Evolutionary conservation across 441 rosid species (phyloP).

Genomic region (Corymbia citriodora): DNA sequence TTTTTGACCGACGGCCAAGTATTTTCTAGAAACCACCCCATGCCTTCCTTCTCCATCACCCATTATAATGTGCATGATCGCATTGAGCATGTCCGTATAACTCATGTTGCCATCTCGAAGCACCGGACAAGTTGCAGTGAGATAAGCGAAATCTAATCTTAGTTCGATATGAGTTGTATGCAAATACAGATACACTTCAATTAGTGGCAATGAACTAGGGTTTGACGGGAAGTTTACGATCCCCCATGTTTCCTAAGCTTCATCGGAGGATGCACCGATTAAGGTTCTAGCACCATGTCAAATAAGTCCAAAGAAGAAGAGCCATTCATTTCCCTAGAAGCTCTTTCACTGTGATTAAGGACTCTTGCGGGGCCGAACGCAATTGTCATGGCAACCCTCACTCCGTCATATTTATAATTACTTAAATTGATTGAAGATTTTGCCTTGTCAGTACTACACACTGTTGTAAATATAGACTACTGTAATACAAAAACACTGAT

Average conservation of each 20-base stretch:
- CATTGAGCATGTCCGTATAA: not conserved
- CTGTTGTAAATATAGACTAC: no score
- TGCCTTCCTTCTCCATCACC: not conserved
- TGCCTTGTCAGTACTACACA: no score
- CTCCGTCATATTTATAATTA: no score
- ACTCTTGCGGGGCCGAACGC: not conserved
- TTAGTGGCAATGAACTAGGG: not conserved
- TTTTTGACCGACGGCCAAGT: rapidly evolving
- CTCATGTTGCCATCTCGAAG: not conserved
- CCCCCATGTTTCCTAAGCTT: not conserved
- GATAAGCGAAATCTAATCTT: not conserved
- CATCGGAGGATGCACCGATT: not conserved
- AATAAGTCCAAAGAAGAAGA: not conserved
- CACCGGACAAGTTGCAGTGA: rapidly evolving
- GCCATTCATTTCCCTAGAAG: not conserved
- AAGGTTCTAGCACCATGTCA: not conserved
- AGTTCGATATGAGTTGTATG: not conserved
- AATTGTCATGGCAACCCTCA: not conserved
- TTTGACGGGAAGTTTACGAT: not conserved
- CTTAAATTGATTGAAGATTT: no score
- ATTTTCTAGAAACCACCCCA: rapidly evolving
- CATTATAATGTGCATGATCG: not conserved
- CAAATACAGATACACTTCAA: not conserved
- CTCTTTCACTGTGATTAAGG: not conserved
- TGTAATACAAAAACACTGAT: no score